Evolutionary conservation across 2,329 filamentous ascomycete genomes (phyloP), one percentile per base, ranked within the genome.

Genomic region (Alternaria hordeiaustralica): DNA sequence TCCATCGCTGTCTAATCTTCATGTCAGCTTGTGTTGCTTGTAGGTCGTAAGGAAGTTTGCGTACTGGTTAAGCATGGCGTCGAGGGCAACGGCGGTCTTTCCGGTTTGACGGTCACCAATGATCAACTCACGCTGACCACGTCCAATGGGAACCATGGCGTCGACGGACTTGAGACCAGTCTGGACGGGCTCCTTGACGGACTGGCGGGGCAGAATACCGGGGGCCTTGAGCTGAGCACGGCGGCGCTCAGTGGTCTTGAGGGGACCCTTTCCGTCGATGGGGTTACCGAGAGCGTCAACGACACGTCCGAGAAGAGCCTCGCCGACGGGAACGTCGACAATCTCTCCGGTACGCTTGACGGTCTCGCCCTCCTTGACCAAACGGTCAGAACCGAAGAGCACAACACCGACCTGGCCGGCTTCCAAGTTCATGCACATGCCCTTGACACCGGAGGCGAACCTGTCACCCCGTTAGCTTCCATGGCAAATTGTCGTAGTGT

Each of bases 341-440:
- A 99, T 99, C 87, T 97, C 89, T 84, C 96, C 96, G 80, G 96
- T 99, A 91, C 96, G 95, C 92, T 97, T 98, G 86, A 99, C 96
- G 74, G 92, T 95, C 89, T 99, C 95, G 82, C 96, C 96, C 87
- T 99, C 96, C 89, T 93, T 96, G 90, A 99, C 96, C 79, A 97
- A 89, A 94, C 96, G 94, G 87, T 99, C 96, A 82, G 96, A 98
- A 91, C 96, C 96, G 90, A 99, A 99, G 82, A 99, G 90, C 90
- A 99, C 96, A 81, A 99, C 94, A 97, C 96, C 96, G 87, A 99
- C 96, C 87, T 98, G 96, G 84, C 96, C 96, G 85, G 96, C 96
- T 88, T 99, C 96, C 86, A 99, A 91, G 92, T 99, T 99, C 95
- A 99, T 98, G 93, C 95, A 98, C 96, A 99, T 99, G 85, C 96